Evolutionary conservation across 73 alveolate genomes (phyloP).

Genomic region (Symbiodinium natans): DNA sequence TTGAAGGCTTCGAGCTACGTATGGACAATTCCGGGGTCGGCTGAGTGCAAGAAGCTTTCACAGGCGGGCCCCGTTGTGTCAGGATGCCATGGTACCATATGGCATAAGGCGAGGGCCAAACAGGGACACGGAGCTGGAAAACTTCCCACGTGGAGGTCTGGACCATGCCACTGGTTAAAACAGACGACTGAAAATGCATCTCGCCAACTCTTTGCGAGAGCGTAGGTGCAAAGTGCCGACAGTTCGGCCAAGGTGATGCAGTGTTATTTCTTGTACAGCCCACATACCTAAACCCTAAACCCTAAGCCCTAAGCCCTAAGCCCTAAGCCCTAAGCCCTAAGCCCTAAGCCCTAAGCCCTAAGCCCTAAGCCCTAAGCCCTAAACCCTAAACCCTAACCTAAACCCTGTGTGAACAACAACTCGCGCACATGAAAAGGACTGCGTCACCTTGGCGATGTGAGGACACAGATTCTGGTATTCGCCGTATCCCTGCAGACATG

Average conservation of each 20-base stretch:
- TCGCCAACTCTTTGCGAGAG: constrained; percentile 3
- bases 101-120: too few species aligned
- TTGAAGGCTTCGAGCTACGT: background rate
- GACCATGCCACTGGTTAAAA: background rate
- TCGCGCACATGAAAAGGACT: too few species aligned
- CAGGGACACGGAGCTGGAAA: too few species aligned
- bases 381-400: too few species aligned
- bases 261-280: background rate
- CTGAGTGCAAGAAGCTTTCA: too few species aligned
- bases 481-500: background rate
- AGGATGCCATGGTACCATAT: too few species aligned
- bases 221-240: background rate
- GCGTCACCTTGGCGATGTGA: background rate
- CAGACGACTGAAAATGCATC: background rate
- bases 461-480: background rate
- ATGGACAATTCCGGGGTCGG: constrained; percentile 3
- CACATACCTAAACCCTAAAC: background rate
- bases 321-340: background rate
- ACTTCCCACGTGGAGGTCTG: too few species aligned
- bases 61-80: too few species aligned
- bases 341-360: background rate
- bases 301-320: background rate
- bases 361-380: too few species aligned
- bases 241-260: background rate
- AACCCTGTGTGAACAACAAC: too few species aligned